Base-by-base conservation (phyloP, 345 rosid genomes). In the Toxicodendron radicans region DNA sequence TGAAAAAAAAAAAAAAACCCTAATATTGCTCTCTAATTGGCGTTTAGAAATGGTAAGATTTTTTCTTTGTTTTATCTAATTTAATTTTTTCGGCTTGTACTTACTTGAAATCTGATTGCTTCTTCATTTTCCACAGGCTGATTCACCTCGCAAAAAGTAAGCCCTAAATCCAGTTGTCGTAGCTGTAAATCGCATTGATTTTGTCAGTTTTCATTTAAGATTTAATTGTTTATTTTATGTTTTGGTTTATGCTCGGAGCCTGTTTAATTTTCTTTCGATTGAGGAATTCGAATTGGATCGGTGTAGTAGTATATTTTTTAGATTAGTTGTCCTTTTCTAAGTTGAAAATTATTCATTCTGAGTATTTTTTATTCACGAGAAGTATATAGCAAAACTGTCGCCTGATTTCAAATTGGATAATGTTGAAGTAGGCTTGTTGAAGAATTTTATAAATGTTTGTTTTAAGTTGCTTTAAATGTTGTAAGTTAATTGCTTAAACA, bases 141-240 rank as follows among this genome's bases (percentile, higher is more conserved):
- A 87, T 80, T 90, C 91, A 79, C 97, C 92, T 68, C 81, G 68
- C 46, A 83, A 62, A 85, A 92, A 90, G 97, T 90, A 80, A 82
- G 78, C 73, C 66, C 75, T 71, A 9, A 70, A 67, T 45, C 20
- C 10, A 56, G 33, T 14, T 0, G 11, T 13, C 51, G 58, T 33
- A 7, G 0, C 16, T 56, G 9, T 20, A 64, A 8, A 64, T 64
- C 51, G 51, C 3, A 23, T 23, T 35, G 24, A 11, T 7, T 20
- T 21, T 68, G 16, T 9, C 30, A 48, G 5, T 73, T 10, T 30
- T 7, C 0, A 21, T 41, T 5, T 13, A 38, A 38, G 43, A 38
- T 35, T 52, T 49, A 52, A 30, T 41, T 65, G 24, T 13, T 49
- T 10, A 27, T 30, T 58, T 45, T 2, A 21, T 66, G 27, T 30